Evolutionary conservation across 345 rosid species (phyloP), one percentile per base, ranked within the genome.

Genomic region (Boechera retrofracta): DNA sequence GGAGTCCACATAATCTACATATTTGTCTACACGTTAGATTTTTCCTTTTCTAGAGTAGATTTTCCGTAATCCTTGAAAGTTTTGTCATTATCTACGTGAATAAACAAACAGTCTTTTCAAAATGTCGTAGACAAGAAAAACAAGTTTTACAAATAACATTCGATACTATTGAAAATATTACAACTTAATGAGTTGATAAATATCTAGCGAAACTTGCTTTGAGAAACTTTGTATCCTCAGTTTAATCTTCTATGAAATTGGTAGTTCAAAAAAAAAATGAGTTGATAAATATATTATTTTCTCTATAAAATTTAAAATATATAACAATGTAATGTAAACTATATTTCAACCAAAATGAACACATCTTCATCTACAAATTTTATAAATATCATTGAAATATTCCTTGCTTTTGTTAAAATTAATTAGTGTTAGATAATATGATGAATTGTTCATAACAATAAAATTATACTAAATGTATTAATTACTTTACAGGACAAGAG

Each of bases 1-100:
- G 26, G 51, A 62, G 57, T 70, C 66, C 80, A 69, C 76, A 77
- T 63, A 70, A 62, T 63, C 64, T 63, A 54, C 44, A 53, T 59
- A 26, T 63, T 58, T 77, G 80, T 63, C 65, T 61, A 62, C 75
- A 67, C 61, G 12, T 49, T 49, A 67, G 73, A 58, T 75, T 38
- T n/a, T 24, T 59, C n/a, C 56, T 29, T 33, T 63, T 24, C 24
- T 15, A 35, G 16, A 31, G 21, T 66, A 68, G 39, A 66, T 56
- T 66, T 64, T 35, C 54, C 10, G 18, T 24, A 48, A 66, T 49
- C 55, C 33, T 49, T 75, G 68, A 67, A 67, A 59, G 24, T 36
- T 59, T 67, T 68, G 74, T 76, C 73, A 36, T 58, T 58, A 67
- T 67, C 39, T 57, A 57, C 42, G 60, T 45, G 18, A 57, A 36